phyloP scores from a whole-genome alignment of 225 moss, liverwort and hornwort species.

The Antitrichia curtipendula region DNA sequence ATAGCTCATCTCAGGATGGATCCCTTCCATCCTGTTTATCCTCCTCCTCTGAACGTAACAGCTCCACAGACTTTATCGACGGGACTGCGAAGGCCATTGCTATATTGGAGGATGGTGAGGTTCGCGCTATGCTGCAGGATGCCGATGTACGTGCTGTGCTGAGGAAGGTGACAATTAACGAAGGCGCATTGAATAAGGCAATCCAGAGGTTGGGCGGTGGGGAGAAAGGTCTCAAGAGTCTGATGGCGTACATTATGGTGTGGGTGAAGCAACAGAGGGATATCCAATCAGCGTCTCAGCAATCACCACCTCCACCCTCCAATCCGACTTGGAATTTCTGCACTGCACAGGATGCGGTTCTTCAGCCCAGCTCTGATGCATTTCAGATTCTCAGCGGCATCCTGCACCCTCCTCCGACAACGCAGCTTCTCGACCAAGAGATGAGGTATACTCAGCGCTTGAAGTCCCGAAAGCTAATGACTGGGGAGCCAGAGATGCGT shows the following conservation, averaged over 20 bases:
- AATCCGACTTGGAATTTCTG: neutral
- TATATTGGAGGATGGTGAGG: conserved; percentile 1
- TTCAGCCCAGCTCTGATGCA: neutral
- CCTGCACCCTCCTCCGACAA: neutral
- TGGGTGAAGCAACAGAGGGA: conserved; percentile 35
- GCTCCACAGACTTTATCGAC: neutral
- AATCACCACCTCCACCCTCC: neutral
- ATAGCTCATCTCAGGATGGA: conserved; percentile 5
- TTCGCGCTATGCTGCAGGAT: conserved; percentile 19
- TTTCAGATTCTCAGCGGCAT: neutral
- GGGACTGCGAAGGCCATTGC: neutral
- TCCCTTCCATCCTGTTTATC: conserved; percentile 14
- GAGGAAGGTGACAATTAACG: conserved; percentile 38
- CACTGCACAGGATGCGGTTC: neutral
- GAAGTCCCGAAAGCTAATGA: conserved; percentile 32
- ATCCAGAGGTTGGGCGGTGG: conserved; percentile 39
- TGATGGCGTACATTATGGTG: conserved; percentile 19
- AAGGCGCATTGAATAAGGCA: conserved; percentile 17
- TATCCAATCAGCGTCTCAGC: neutral
- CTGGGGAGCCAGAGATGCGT: conserved; percentile 1
- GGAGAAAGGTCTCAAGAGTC: conserved; percentile 21
- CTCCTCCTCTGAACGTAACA: neutral
- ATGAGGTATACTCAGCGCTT: conserved; percentile 8
- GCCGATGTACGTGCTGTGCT: conserved; percentile 29
- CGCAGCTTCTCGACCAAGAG: neutral